Evolutionary conservation across 75 land plant genomes (phyloP).

Genomic region (Adiantum capillusveneris): DNA sequence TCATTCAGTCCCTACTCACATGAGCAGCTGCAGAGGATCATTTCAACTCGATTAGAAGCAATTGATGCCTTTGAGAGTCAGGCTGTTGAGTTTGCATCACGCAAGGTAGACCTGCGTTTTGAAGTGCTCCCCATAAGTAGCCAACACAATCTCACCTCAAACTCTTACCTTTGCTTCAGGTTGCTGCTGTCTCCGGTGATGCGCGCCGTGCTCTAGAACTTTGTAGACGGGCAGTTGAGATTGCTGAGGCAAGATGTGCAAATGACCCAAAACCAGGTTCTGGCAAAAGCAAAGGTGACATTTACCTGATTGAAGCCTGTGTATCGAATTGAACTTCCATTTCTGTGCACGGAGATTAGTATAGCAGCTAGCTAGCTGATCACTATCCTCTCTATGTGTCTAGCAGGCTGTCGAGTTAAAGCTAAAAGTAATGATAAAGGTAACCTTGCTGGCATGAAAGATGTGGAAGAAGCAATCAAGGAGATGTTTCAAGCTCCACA

Average conservation of each 20-base stretch:
- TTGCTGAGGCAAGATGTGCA: slow-evolving; percentile 51
- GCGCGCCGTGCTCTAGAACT: slow-evolving; percentile 94
- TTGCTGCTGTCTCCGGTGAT: slow-evolving; percentile 98
- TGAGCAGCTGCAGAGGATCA: slow-evolving; percentile 82
- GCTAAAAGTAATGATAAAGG: slow-evolving; percentile 22
- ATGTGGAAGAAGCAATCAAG: slow-evolving; percentile 80
- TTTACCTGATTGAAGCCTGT: too few species aligned
- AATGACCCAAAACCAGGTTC: slow-evolving; percentile 8
- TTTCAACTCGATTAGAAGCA: slow-evolving; percentile 65
- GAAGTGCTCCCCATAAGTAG: too few species aligned
- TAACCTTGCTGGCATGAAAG: slow-evolving; percentile 59
- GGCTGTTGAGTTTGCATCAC: slow-evolving; percentile 93
- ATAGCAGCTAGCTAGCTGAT: too few species aligned
- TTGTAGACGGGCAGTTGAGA: slow-evolving; percentile 90
- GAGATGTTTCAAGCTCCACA: slow-evolving; percentile 99
- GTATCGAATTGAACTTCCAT: too few species aligned
- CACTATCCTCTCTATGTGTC: too few species aligned
- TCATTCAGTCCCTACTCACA: slow-evolving; percentile 91
- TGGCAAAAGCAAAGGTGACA: too few species aligned
- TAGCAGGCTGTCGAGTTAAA: background rate
- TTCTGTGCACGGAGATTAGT: too few species aligned
- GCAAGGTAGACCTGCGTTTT: slow-evolving; percentile 61
- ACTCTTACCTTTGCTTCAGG: too few species aligned
- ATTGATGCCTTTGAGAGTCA: slow-evolving; percentile 91
- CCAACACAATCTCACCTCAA: too few species aligned